phyloP scores from a whole-genome alignment of 2,329 filamentous ascomycete genomes.

The Epicoccum nigrum region DNA sequence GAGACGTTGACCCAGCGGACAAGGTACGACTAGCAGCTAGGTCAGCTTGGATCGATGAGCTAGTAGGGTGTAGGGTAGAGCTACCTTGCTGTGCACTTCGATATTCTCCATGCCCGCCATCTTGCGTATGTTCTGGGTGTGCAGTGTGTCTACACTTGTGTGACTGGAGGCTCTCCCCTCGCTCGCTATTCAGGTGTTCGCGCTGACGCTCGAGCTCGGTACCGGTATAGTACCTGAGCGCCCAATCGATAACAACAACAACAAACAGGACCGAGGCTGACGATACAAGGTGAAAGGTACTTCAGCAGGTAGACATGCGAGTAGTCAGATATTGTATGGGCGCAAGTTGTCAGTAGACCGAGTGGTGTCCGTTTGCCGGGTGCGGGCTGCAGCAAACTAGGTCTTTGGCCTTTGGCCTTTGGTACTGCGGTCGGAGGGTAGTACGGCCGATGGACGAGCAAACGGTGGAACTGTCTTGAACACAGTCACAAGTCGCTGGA shows the following conservation, averaged over 20 bases:
- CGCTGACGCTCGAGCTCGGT: constrained; percentile 15
- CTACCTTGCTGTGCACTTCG: constrained; percentile 95
- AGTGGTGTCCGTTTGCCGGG: constrained; percentile 13
- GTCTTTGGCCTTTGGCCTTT: not conserved
- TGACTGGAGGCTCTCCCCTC: not conserved
- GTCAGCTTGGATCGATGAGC: not conserved
- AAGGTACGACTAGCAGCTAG: constrained; percentile 78
- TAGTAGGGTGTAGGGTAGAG: constrained; percentile 35
- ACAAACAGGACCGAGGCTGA: constrained; percentile 3
- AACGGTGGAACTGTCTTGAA: constrained; percentile 13
- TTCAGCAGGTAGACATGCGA: constrained; percentile 28
- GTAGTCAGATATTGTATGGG: constrained; percentile 8
- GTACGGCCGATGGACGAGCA: constrained; percentile 17
- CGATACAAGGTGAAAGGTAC: constrained; percentile 4
- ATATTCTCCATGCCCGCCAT: constrained; percentile 95
- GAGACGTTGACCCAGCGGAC: constrained; percentile 96
- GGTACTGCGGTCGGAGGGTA: constrained; percentile 7
- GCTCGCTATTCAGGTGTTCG: constrained; percentile 4
- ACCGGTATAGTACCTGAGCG: constrained; percentile 18
- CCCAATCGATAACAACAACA: constrained; percentile 9
- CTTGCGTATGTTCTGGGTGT: not conserved
- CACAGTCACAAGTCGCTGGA: constrained; percentile 7
- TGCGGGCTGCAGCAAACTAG: constrained; percentile 12
- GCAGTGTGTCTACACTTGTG: not conserved
- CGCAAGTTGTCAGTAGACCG: constrained; percentile 1